Evolutionary conservation across 2,329 filamentous ascomycete species (phyloP), one percentile per base, ranked within the genome.

Genomic region (Verticillium klebahnii): DNA sequence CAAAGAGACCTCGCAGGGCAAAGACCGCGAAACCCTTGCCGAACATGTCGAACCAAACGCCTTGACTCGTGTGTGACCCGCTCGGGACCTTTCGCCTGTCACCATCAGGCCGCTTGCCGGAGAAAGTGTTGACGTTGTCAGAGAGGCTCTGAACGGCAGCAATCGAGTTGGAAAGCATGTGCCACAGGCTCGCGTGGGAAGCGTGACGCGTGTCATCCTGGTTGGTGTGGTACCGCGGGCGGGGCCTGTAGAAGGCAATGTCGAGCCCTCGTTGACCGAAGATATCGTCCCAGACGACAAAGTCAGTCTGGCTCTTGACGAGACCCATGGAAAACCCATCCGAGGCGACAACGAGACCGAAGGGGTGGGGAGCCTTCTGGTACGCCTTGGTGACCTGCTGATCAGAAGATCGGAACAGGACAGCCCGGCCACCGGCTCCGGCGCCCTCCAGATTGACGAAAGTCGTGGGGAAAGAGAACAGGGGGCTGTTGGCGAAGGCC

Each of bases 401-500:
- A 74, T 98, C 95, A 0, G 93, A 94, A 59, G 89, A 89, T 62
- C 95, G 86, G 77, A 99, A 98, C 2, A 98, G 80, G 12, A 90
- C 89, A 3, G 94, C 93, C 63, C 92, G 85, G 1, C 94, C 93
- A 12, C 95, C 95, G 14, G 94, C 94, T 58, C 94, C 95, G 50
- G 94, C 94, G 14, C 95, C 95, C 75, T 99, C 95, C 17, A 99
- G 85, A 68, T 99, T 99, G 67, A 98, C 80, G 71, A 99, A 98
- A 0, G 92, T 92, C 71, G 93, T 90, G 11, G 92, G 85, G 61
- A 96, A 90, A 59, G 86, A 86, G 12, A 92, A 87, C 65, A 97
- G 81, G 0, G 93, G 91, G 72, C 93, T 92, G 67, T 92, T 87
- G 32, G 90, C 88, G 70, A 96, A 97, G 6, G 90, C 93, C 63